Conservation (phyloP, 2,329 filamentous ascomycete species). For the Monosporascus sp. region DNA sequence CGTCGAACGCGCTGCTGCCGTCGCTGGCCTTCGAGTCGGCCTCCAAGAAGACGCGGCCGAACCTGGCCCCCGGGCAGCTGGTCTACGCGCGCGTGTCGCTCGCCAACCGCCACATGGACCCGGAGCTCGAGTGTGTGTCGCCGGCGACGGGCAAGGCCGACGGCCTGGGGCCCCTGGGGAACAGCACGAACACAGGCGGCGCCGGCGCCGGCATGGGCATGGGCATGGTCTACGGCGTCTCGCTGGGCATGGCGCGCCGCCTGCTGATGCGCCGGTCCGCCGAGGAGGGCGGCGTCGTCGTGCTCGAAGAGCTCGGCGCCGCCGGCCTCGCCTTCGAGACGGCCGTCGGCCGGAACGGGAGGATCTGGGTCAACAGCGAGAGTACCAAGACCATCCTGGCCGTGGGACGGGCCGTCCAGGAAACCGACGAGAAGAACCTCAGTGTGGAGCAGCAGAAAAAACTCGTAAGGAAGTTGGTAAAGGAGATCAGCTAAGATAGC, state of each 20-base stretch:
- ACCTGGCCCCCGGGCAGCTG: conserved; percentile 66
- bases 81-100: conserved; percentile 83
- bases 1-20: conserved; percentile 63
- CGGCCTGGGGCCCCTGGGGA: conserved; percentile 71
- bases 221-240: conserved; percentile 82
- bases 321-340: conserved; percentile 86
- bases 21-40: conserved; percentile 91
- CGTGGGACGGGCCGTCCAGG: conserved; percentile 71
- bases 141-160: conserved; percentile 82
- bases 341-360: conserved; percentile 87
- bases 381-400: conserved; percentile 66
- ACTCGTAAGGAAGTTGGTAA: conserved; percentile 61
- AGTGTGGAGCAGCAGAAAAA: conserved; percentile 64
- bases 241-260: conserved; percentile 73
- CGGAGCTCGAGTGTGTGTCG: conserved; percentile 87
- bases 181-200: no score
- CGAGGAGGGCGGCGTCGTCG: conserved; percentile 58
- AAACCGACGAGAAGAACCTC: conserved; percentile 66
- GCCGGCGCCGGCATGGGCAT: conserved; percentile 31
- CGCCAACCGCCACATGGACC: conserved; percentile 76
- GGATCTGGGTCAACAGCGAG: conserved; percentile 84
- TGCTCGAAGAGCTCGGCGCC: conserved; percentile 72
- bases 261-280: conserved; percentile 61
- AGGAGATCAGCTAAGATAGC: conserved; percentile 42
- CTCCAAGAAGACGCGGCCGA: conserved; percentile 83